Evolutionary conservation across 768 basidiomycete genomes (phyloP).

Genomic region (Russula dissimulans): DNA sequence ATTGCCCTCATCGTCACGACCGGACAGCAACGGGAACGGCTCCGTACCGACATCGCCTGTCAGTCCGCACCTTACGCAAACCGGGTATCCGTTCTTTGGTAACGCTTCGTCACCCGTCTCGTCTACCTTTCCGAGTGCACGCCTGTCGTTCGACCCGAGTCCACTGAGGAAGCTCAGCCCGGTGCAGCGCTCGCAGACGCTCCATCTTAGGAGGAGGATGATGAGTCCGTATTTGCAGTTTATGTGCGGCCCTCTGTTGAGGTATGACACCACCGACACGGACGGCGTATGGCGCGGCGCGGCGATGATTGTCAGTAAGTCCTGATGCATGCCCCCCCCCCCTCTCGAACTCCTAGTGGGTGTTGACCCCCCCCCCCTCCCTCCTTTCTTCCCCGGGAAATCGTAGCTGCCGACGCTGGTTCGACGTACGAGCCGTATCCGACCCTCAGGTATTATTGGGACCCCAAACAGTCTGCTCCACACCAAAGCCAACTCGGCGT

Average conservation of each 20-base stretch:
- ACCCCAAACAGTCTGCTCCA: slow-evolving; percentile 38
- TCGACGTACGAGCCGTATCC: slow-evolving; percentile 73
- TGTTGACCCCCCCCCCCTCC: not conserved
- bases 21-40: slow-evolving; percentile 30
- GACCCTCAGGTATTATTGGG: slow-evolving; percentile 61
- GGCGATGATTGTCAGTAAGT: slow-evolving; percentile 80
- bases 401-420: slow-evolving; percentile 63
- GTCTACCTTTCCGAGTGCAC: not conserved
- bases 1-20: slow-evolving; percentile 23
- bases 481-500: not conserved
- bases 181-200: slow-evolving; percentile 51
- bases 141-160: slow-evolving; percentile 21
- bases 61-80: slow-evolving; percentile 7
- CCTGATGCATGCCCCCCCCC: not conserved
- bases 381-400: not conserved
- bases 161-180: slow-evolving; percentile 46
- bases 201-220: slow-evolving; percentile 41
- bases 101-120: not conserved
- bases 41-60: not conserved
- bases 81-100: slow-evolving; percentile 3
- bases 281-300: slow-evolving; percentile 80
- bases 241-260: slow-evolving; percentile 86
- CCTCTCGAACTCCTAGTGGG: not conserved
- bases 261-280: slow-evolving; percentile 81
- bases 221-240: slow-evolving; percentile 83